Base-by-base conservation (phyloP, 768 basidiomycete genomes). In the Tylopilus vinaceipallidus region DNA sequence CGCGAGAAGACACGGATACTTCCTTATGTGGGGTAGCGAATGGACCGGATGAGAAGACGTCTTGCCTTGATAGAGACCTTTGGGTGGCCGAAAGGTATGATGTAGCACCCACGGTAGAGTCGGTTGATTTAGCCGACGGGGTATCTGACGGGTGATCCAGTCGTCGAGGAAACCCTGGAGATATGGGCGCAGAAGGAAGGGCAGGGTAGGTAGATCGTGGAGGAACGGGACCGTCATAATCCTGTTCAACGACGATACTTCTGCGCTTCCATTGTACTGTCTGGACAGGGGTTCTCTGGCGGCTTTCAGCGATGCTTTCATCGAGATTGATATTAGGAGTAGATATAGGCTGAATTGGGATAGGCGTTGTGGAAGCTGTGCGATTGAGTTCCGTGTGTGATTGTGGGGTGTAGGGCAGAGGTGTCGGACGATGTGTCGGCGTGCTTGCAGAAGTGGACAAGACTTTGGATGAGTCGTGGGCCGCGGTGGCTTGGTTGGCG, bases 1-100 rank as follows among this genome's bases (percentile, higher is more conserved):
- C 75, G 42, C 72, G 74, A 26, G 53, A 64, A 39, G 77, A 65
- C 32, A 74, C 67, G 1, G 77, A 68, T 36, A 75, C 74, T 65
- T 90, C 89, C 65, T 80, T 82, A 44, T 86, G 62, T 0, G 87
- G 89, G 3, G 82, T 82, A 11, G 78, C 79, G 58, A 88, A 89
- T 13, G 88, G 86, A 63, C 85, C 90, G 24, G 75, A 79, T 6
- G 84, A 79, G 66, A 83, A 83, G 13, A 66, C 47, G 43, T 88
- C 87, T 49, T 78, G 79, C 51, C 78, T 74, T 23, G 81, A 80
- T 14, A 78, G 75, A 6, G 75, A 71, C 23, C 62, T 52, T 68
- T 76, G 56, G 63, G 72, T 49, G 62, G 71, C 48, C 61, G 69
- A 72, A 47, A 75, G 47, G 50, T 77, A 82, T 22, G 80, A 57